A percentile compares a stretch with the other conserved stretches of the same genome.
Evolutionary conservation across 1,284 basidiomycete genomes (phyloP).

Genomic region (Dichomitus squalens): DNA sequence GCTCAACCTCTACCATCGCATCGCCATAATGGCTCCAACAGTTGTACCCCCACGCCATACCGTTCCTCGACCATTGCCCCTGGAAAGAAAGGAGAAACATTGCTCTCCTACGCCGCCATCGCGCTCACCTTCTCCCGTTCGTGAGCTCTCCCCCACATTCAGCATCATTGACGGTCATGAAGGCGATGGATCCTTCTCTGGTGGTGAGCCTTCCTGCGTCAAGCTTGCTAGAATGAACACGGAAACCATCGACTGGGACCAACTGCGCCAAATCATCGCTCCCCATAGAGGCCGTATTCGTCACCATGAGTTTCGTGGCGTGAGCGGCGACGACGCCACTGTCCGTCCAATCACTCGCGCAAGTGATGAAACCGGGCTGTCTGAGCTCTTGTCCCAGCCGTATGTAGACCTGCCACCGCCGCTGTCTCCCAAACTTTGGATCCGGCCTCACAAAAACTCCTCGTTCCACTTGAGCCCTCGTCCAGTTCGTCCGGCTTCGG

Average conservation of each 20-base stretch:
- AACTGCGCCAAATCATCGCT: neutral
- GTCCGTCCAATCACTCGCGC: neutral
- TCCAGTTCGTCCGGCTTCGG: neutral
- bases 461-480: neutral
- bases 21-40: neutral
- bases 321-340: neutral
- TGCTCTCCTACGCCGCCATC: neutral
- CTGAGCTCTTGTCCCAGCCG: constrained; percentile 1
- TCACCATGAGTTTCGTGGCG: neutral
- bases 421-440: neutral
- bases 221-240: neutral
- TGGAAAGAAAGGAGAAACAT: neutral
- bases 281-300: neutral
- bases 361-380: neutral
- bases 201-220: neutral
- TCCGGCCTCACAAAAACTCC: neutral
- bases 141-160: neutral
- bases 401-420: neutral
- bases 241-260: neutral
- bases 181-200: neutral
- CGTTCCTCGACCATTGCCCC: neutral
- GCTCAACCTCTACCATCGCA: neutral
- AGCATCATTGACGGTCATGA: neutral
- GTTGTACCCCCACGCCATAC: neutral
- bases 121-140: neutral